Base-by-base conservation (phyloP, 805 yeast genomes). In the Nakazawaea ishiwadae region DNA sequence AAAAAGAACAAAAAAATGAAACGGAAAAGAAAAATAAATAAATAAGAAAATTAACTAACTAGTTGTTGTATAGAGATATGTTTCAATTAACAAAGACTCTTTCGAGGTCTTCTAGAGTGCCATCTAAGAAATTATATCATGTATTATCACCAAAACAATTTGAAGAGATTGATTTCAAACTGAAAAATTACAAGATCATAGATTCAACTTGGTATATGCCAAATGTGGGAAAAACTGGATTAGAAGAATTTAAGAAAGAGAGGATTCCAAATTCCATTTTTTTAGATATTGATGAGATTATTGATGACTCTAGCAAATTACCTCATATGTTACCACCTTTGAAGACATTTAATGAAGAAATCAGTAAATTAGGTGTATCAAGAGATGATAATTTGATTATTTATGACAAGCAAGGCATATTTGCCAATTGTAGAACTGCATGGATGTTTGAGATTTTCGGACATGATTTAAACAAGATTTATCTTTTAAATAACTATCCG, bases 191-290 rank as follows among this genome's bases (percentile, higher is more conserved):
- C n/a, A 41, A 36, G 12, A 32, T 96, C 1, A 66, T 91, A 16
- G 99, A 91, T 59, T 79, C 95, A 4, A 81, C 97, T 0, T 93
- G 98, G 97, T 88, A 80, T 60, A 73, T 91, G 77, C 96, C 98
- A 36, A 82, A 80, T 53, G 67, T 64, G 30, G 80, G 82, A 9
- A 68, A 75, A 33, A 69, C 75, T 48, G 90, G 83, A 0, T 60
- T 58, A 29, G 66, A 71, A 16, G 87, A 88, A 56, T 81, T 71
- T 54, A 60, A 64, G 32, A 58, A 67, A 18, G 78, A 72, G 39
- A 73, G 97, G 46, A 42, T 63, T 10, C 79, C 81, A 12, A 66
- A 74, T 7, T 73, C 96, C 0, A 77, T 79, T 3, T 87, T 71
- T 60, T 84, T 89, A 52, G 96, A 88, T 53, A 75, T 91, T 38